Conservation (phyloP, 345 rosid species). For the Chamaenerion angustifolium region DNA sequence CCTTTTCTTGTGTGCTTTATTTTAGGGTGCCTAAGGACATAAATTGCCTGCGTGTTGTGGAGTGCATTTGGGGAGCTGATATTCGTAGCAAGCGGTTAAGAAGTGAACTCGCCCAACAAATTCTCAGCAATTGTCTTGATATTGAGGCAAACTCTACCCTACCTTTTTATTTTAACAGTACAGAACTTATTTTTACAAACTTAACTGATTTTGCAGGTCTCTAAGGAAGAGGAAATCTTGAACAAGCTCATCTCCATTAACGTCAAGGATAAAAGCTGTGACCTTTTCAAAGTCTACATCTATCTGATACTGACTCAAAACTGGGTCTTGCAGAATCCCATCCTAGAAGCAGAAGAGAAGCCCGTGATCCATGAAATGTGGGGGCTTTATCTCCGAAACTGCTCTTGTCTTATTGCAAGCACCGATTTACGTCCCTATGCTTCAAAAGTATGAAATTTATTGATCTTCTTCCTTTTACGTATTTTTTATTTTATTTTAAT, state of each 20-base stretch:
- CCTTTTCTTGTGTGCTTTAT: conserved; percentile 12
- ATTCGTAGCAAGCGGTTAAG: conserved; percentile 48
- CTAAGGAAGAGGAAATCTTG: conserved; percentile 47
- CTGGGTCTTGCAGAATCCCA: conserved; percentile 45
- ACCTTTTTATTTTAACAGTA: conserved; percentile 2
- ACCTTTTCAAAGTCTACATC: conserved; percentile 54
- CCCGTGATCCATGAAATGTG: conserved; percentile 54
- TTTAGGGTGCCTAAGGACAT: conserved; percentile 63
- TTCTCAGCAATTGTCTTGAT: conserved; percentile 39
- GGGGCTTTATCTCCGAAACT: conserved; percentile 54
- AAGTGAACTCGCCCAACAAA: conserved; percentile 44
- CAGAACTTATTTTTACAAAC: too few species aligned
- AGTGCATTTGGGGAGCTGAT: conserved; percentile 46
- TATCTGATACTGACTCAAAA: conserved; percentile 47
- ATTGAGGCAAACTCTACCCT: conserved; percentile 35
- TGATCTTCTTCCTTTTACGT: neutral
- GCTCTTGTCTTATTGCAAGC: conserved; percentile 62
- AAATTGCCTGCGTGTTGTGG: conserved; percentile 64
- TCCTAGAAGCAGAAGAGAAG: conserved; percentile 20
- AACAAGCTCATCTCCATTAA: conserved; percentile 37
- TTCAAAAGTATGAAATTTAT: conserved; percentile 34
- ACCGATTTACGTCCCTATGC: conserved; percentile 68
- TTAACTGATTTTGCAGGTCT: conserved; percentile 25
- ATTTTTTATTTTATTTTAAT: too few species aligned
- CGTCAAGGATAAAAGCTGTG: conserved; percentile 43